These are phyloP conservation scores for Metschnikowia bowlesiae DNA, from an alignment of 805 yeast genomes.

Conservation along the genomic window DNA sequence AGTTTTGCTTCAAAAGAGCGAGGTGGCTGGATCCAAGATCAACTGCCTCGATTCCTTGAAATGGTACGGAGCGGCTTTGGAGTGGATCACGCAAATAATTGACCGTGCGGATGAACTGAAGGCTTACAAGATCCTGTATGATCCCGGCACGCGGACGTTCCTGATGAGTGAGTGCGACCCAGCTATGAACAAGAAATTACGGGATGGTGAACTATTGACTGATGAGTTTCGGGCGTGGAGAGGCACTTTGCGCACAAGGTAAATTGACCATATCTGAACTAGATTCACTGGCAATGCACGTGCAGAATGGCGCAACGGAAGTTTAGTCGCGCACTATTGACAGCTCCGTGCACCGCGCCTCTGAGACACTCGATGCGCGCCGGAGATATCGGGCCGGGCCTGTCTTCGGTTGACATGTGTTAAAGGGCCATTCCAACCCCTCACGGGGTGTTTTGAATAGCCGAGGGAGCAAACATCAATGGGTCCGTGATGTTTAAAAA, in stretches of 20 bases:
- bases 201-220: slow-evolving; percentile 20
- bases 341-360: neutral
- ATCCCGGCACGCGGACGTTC: slow-evolving; percentile 50
- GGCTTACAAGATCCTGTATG: slow-evolving; percentile 54
- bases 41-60: slow-evolving; percentile 75
- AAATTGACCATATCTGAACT: neutral
- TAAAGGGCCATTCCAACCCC: neutral
- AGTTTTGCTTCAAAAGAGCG: slow-evolving; percentile 51
- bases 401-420: slow-evolving; percentile 2
- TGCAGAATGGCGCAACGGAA: neutral
- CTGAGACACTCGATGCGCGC: neutral
- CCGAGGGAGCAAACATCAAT: neutral
- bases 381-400: slow-evolving; percentile 1
- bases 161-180: slow-evolving; percentile 45
- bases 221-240: slow-evolving; percentile 35
- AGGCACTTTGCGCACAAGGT: slow-evolving; percentile 5
- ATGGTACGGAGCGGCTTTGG: slow-evolving; percentile 81
- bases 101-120: slow-evolving; percentile 49
- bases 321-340: neutral
- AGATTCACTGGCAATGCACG: neutral
- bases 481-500: neutral
- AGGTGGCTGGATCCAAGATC: slow-evolving; percentile 43
- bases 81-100: slow-evolving; percentile 58
- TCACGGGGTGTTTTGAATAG: neutral
- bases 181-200: slow-evolving; percentile 20